These are phyloP conservation scores for Solanum bulbocastanum DNA, from an alignment of 257 asterid species.

Conservation along the genomic window DNA sequence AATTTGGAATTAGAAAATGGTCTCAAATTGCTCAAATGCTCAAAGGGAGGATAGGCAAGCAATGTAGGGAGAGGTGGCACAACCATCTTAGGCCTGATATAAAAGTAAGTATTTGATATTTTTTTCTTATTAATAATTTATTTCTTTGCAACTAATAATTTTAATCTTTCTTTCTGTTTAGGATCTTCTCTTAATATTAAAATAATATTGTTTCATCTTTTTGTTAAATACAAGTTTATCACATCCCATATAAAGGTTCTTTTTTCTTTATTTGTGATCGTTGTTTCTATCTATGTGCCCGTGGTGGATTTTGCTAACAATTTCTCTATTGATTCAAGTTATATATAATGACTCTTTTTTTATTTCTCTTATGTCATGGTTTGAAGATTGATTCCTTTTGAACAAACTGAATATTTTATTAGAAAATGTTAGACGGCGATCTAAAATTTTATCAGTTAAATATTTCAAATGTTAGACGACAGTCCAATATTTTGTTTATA, in stretches of 20 bases:
- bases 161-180: neutral
- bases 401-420: neutral
- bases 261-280: neutral
- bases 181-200: neutral
- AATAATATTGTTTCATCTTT: neutral
- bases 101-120: constrained; percentile 33
- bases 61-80: constrained; percentile 95
- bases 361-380: neutral
- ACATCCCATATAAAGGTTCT: neutral
- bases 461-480: neutral
- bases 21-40: constrained; percentile 64
- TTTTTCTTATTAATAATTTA: neutral
- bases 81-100: constrained; percentile 86
- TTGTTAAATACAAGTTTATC: neutral
- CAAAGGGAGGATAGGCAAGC: constrained; percentile 84
- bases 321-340: neutral
- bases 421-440: neutral
- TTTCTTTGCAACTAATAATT: neutral
- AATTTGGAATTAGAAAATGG: constrained; percentile 75
- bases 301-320: neutral
- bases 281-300: too few relatives aligned
- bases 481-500: accelerated
- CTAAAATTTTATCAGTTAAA: neutral
- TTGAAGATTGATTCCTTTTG: neutral
- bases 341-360: neutral